Evolutionary conservation across 2,329 filamentous ascomycete species (phyloP), one percentile per base, ranked within the genome.

Genomic region (Penicillium thymicola): DNA sequence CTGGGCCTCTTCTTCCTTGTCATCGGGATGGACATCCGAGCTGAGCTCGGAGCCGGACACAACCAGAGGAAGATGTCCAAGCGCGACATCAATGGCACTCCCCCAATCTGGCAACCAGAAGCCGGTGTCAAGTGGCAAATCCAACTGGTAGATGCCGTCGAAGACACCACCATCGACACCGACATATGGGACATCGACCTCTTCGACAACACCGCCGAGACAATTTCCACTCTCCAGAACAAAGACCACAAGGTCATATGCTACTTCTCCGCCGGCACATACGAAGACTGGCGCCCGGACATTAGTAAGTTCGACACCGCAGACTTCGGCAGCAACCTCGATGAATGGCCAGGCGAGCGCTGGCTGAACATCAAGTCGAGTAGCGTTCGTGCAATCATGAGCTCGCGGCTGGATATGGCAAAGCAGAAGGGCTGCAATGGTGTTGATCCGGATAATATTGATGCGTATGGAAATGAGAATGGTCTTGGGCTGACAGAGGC

Each of bases 231-330:
- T 7, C 73, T 87, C 14, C 80, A 85, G 42, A 59, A 61, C 5
- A 67, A 78, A 23, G 81, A 80, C 11, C 82, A 82, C 66, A 85
- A 82, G 58, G 82, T 89, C 49, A 86, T 90, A 56, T 91, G 88
- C 76, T 91, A 91, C 73, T 90, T 90, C 75, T 87, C 84, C 48
- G 87, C 86, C 0, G 88, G 88, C 1, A 86, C 83, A 7, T 89
- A 82, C 65, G 88, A 91, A 71, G 70, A 84, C 52, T 84, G 81
- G 75, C 79, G 88, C 2, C 72, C 79, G 0, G 88, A 90, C 67
- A 77, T 79, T 16, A 69, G 66, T 34, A 65, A 81, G 8, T 90
- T 89, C 66, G 67, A 74, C 10, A 60, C 76, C 0, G 69, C 72
- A 0, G 87, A 89, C 62, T 68, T 85, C 37, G 88, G 87, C 18